Conservation (phyloP, 2,329 filamentous ascomycete species). For the Claviceps digitariae region DNA sequence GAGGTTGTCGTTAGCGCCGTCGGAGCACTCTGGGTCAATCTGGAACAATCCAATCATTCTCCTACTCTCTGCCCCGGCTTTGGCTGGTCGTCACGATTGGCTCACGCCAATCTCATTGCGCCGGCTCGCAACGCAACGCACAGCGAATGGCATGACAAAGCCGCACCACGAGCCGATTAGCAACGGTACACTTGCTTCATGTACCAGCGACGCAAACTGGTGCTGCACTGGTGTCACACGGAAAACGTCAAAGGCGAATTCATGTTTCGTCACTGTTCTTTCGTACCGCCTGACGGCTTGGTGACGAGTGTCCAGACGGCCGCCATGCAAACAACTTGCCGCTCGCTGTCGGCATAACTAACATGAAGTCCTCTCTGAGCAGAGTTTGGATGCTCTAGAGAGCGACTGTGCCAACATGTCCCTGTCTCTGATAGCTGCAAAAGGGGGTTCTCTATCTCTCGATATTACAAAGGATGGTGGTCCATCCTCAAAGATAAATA, state of each 20-base stretch:
- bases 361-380: not conserved
- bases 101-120: not conserved
- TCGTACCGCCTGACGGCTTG: not conserved
- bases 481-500: conserved; percentile 33
- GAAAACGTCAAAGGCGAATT: not conserved
- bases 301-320: not conserved
- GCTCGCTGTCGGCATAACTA: not conserved
- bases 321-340: not conserved
- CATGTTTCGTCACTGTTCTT: not conserved
- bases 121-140: not conserved
- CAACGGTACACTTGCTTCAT: not conserved
- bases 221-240: not conserved
- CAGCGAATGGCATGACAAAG: not conserved
- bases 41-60: not conserved
- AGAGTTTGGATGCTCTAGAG: not conserved
- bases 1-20: not conserved
- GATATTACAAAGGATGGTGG: conserved; percentile 28
- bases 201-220: not conserved
- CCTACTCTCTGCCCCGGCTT: not conserved
- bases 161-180: not conserved
- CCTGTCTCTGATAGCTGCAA: not conserved
- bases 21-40: not conserved
- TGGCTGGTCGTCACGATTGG: not conserved
- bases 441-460: conserved; percentile 18
- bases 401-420: not conserved